Evolutionary conservation across 192 early-diverging fungal species (phyloP).

Genomic region (Linnemannia zychae): DNA sequence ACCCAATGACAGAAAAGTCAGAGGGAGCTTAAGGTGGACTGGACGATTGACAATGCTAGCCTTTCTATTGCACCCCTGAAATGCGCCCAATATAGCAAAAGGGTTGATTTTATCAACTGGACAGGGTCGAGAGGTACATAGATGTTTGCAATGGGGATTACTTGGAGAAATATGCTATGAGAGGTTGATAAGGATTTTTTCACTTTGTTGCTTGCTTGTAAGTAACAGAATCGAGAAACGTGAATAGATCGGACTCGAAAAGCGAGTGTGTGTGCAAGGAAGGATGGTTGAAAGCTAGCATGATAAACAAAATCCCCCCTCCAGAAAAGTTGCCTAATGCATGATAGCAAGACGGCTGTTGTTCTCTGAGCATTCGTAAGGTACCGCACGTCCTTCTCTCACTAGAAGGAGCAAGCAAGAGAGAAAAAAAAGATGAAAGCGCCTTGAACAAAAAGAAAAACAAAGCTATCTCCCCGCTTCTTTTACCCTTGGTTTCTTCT

Average conservation of each 20-base stretch:
- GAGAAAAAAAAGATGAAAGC: not conserved
- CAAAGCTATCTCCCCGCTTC: not conserved
- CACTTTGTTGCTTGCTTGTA: not conserved
- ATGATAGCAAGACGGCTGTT: not conserved
- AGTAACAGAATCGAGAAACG: not conserved
- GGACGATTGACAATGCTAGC: not conserved
- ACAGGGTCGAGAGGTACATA: not conserved
- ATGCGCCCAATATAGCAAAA: not conserved
- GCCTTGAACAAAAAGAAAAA: not conserved
- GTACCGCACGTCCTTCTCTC: not conserved
- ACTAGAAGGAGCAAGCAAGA: not conserved
- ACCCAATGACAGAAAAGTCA: no score
- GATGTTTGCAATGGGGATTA: not conserved
- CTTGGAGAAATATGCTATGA: not conserved
- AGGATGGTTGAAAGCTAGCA: not conserved
- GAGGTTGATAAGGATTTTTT: constrained; percentile 1
- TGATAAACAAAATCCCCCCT: no score
- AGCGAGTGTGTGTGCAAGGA: not conserved
- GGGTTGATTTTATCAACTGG: not conserved
- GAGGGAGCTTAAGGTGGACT: not conserved
- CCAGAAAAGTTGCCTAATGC: not conserved
- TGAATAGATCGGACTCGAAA: not conserved
- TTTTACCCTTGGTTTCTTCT: not conserved
- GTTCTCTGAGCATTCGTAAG: not conserved
- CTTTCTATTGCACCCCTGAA: not conserved